Evolutionary conservation across 1,284 basidiomycete species (phyloP), one percentile per base, ranked within the genome.

Genomic region (Ceratobasidium sp.): DNA sequence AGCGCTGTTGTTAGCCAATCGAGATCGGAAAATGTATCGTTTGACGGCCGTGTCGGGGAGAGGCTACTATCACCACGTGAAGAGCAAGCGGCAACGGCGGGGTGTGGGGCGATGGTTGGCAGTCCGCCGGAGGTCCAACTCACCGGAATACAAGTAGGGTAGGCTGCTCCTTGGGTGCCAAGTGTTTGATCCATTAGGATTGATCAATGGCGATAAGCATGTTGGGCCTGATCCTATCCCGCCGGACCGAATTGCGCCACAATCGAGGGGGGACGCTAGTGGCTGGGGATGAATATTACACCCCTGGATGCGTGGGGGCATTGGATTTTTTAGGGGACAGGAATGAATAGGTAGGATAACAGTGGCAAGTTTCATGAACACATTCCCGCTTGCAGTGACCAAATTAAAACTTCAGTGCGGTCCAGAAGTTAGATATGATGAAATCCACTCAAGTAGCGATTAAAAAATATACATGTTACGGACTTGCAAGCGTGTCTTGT

Each of bases 251-350:
- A 41, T 41, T 6, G 13, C 9, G 4, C 9, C 16, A 14, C 27
- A 13, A 29, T 13, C 27, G 19, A 56, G 54, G 54, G 11, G 29
- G 14, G 27, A 56, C 51, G 29, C 24, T 27, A 14, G 9, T 34
- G 27, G 16, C 16, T 31, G 27, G 9, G 54, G 19, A 34, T 34
- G 6, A 24, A 34, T 56, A n/a, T 34, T 19, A 56, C 16, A 56
- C 24, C 54, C 54, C 54, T 56, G 31, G 54, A 56, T 56, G 54
- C 54, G 54, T 29, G 54, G 27, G 54, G 51, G 7, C 51, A 29
- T 29, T 24, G 51, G 2, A 8, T 27, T 7, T 5, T 29, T 11
- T 53, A 7, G 7, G 11, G 13, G 39, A 13, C 13, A 41, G 39
- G 13, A 41, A 41, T 41, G 39, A 41, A 41, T 41, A 41, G 39